These are phyloP conservation scores for Biscogniauxia marginata DNA, from an alignment of 2,329 filamentous ascomycete species.

Conservation along the genomic window DNA sequence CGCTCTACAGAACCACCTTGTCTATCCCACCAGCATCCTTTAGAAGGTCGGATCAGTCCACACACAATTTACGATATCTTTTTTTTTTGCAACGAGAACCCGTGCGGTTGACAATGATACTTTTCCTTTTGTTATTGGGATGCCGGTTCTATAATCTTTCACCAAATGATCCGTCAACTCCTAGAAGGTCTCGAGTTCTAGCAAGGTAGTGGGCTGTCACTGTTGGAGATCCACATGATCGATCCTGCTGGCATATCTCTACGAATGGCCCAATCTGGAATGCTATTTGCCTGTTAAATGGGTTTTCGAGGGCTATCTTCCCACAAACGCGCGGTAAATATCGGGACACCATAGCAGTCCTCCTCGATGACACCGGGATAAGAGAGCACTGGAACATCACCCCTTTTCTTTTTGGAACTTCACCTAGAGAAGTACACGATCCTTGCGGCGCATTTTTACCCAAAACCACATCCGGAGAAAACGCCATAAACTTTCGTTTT, in stretches of 20 bases:
- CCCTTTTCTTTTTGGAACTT: neutral
- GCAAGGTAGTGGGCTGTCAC: no score
- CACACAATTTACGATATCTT: neutral
- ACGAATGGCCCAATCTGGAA: neutral
- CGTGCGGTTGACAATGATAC: neutral
- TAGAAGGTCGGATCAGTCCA: neutral
- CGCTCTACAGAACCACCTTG: no score
- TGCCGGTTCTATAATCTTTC: neutral
- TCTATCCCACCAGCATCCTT: no score
- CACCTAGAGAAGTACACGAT: neutral
- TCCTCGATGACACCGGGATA: neutral
- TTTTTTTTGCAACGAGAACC: neutral
- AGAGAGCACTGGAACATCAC: neutral
- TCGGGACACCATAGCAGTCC: neutral
- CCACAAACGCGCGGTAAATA: neutral
- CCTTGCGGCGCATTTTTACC: neutral
- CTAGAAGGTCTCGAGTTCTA: neutral
- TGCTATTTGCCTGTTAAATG: neutral
- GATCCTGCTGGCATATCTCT: neutral
- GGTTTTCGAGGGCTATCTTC: neutral
- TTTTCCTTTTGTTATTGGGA: neutral
- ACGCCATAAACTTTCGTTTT: neutral
- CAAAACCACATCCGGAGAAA: neutral
- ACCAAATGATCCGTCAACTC: neutral
- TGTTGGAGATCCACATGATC: neutral